Percentiles rank a stretch among this genome's conserved stretches.
phyloP scores from a whole-genome alignment of 2,329 filamentous ascomycete species.

The Sclerotiophoma versabilis region DNA sequence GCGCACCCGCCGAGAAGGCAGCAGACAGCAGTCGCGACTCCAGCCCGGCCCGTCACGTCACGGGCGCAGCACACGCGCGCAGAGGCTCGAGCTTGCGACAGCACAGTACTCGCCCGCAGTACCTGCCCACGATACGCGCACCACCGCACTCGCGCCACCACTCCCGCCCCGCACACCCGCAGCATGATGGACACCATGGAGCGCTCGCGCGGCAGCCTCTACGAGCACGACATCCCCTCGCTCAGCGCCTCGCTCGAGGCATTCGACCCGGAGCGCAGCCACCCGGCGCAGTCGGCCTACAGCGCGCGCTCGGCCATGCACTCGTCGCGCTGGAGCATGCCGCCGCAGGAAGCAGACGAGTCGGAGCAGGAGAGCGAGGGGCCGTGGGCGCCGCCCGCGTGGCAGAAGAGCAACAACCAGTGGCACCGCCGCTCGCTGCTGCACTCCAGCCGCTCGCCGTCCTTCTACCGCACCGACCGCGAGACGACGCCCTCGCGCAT shows the following conservation, averaged over 20 bases:
- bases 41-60: constrained; percentile 1
- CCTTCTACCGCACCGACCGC: constrained; percentile 63
- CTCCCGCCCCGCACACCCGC: neutral
- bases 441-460: constrained; percentile 64
- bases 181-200: constrained; percentile 34
- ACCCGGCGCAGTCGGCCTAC: constrained; percentile 40
- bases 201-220: constrained; percentile 45
- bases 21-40: constrained; percentile 2
- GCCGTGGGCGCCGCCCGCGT: constrained; percentile 72
- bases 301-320: constrained; percentile 69
- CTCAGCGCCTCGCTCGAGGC: constrained; percentile 49
- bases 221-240: constrained; percentile 49
- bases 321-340: constrained; percentile 53
- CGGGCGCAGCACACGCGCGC: constrained; percentile 13
- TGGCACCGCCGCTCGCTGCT: constrained; percentile 60
- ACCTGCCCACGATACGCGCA: neutral
- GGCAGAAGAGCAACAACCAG: constrained; percentile 64
- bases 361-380: constrained; percentile 54
- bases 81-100: neutral
- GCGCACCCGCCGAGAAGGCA: no score
- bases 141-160: neutral
- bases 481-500: constrained; percentile 64
- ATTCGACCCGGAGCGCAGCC: constrained; percentile 49
- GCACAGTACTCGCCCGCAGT: neutral
- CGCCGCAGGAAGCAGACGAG: constrained; percentile 52